These are phyloP conservation scores for Malania oleifera DNA, from an alignment of 164 flowering plant genomes.

Conservation along the genomic window DNA sequence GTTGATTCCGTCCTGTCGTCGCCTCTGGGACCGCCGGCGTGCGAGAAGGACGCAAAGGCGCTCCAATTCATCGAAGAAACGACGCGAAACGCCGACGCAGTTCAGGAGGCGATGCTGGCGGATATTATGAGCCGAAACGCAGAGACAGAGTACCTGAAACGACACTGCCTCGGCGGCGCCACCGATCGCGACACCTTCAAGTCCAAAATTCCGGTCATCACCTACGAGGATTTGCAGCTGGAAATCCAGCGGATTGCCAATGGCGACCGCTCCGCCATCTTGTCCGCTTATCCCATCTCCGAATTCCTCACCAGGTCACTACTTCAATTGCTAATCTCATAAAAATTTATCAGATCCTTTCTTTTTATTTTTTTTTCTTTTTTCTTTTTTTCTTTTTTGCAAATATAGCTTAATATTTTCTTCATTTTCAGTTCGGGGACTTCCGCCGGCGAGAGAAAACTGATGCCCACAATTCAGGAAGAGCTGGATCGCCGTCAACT, in stretches of 20 bases:
- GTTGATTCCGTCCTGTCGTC: constrained; percentile 19
- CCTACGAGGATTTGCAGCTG: constrained; percentile 39
- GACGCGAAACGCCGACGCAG: constrained; percentile 31
- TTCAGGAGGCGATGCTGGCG: constrained; percentile 29
- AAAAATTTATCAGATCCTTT: background rate
- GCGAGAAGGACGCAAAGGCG: constrained; percentile 33
- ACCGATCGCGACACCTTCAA: constrained; percentile 36
- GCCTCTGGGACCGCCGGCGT: constrained; percentile 20
- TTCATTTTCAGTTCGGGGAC: constrained; percentile 34
- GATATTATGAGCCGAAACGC: constrained; percentile 34
- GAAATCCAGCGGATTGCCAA: constrained; percentile 43
- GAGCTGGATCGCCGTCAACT: constrained; percentile 37
- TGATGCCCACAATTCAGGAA: constrained; percentile 39
- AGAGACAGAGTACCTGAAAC: constrained; percentile 31
- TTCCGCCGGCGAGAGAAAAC: constrained; percentile 40
- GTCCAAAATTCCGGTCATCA: constrained; percentile 27
- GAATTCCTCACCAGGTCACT: constrained; percentile 41
- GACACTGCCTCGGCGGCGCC: constrained; percentile 17
- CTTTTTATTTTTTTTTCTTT: background rate
- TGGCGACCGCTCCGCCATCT: constrained; percentile 39
- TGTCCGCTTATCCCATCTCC: constrained; percentile 35
- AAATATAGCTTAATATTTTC: background rate
- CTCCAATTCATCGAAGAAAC: constrained; percentile 35
- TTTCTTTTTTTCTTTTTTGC: background rate
- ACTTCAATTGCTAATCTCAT: background rate